Evolutionary conservation across 495 filamentous ascomycete species (phyloP).

Genomic region (Ascobolus immersus): DNA sequence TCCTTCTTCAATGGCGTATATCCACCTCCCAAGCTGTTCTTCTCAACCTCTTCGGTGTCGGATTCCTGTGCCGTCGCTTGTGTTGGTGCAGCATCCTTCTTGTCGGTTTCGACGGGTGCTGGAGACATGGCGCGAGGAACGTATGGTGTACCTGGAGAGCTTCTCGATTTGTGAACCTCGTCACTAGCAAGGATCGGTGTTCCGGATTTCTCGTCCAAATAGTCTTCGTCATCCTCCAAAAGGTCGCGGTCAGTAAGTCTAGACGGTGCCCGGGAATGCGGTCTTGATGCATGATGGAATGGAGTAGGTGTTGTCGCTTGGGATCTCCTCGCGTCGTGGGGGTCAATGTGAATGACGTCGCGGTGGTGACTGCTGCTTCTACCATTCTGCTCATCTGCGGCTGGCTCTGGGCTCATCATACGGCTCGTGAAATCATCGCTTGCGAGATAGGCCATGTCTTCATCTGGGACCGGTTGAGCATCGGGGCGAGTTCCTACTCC

Average conservation of each 20-base stretch:
- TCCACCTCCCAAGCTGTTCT: too few species aligned
- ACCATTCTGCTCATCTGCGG: too few species aligned
- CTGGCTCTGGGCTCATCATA: constrained; percentile 42
- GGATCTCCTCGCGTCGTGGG: too few species aligned
- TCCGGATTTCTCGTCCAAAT: constrained; percentile 31
- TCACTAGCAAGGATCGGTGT: constrained; percentile 67
- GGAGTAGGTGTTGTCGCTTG: too few species aligned
- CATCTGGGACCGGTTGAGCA: constrained; percentile 16
- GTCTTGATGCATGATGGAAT: too few species aligned
- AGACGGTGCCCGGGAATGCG: constrained; percentile 10
- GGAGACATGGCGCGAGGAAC: constrained; percentile 30
- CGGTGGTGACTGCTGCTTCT: too few species aligned
- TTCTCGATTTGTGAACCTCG: constrained; percentile 58
- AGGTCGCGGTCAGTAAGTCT: constrained; percentile 19
- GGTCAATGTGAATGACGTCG: constrained; percentile 22
- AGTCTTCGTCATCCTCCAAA: constrained; percentile 28
- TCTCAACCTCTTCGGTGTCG: too few species aligned
- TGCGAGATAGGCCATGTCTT: constrained; percentile 20
- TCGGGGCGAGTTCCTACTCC: constrained; percentile 38
- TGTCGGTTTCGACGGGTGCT: too few species aligned
- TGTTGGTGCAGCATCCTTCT: too few species aligned
- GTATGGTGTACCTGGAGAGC: constrained; percentile 26
- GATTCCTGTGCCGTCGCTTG: too few species aligned
- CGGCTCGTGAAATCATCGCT: constrained; percentile 17
- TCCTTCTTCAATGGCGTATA: constrained; percentile 21